A percentile compares a stretch with the other conserved stretches of the same genome.
phyloP scores from a whole-genome alignment of 73 alveolate species.

The Paramecium caudatum region DNA sequence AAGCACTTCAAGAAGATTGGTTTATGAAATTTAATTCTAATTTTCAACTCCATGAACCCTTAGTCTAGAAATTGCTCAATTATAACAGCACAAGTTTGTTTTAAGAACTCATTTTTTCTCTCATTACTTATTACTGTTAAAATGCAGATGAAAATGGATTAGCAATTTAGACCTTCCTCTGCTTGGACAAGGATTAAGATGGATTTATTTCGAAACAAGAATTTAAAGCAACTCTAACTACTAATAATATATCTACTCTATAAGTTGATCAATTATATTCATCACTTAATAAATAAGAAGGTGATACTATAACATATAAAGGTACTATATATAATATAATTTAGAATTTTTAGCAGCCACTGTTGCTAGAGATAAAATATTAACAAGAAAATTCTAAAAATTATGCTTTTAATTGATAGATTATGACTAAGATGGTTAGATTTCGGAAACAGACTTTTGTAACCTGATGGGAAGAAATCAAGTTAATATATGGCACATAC shows the following conservation, averaged over 20 bases:
- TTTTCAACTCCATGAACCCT: not conserved
- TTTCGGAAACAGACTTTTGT: conserved; percentile 32
- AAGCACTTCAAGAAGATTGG: conserved; percentile 41
- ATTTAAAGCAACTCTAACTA: not conserved
- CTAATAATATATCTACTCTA: not conserved
- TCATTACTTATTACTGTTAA: not conserved
- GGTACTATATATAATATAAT: not conserved
- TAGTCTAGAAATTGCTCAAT: not conserved
- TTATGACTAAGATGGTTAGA: conserved; percentile 6
- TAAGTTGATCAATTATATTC: not conserved
- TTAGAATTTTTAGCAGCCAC: conserved; percentile 34
- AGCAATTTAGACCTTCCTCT: not conserved
- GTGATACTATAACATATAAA: conserved; percentile 25
- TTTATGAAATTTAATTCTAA: not conserved
- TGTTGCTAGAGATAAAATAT: not conserved
- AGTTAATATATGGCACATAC: not conserved
- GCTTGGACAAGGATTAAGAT: conserved; percentile 38
- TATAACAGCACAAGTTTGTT: not conserved
- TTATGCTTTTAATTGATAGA: conserved; percentile 14
- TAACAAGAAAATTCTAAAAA: not conserved
- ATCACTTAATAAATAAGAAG: not conserved
- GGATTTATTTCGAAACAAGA: conserved; percentile 37
- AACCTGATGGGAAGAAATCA: conserved; percentile 24
- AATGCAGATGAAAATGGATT: not conserved
- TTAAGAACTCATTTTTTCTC: not conserved